Evolutionary conservation across 169 alveolate genomes (phyloP), one percentile per base, ranked within the genome.

Genomic region (Plasmodium adleri): DNA sequence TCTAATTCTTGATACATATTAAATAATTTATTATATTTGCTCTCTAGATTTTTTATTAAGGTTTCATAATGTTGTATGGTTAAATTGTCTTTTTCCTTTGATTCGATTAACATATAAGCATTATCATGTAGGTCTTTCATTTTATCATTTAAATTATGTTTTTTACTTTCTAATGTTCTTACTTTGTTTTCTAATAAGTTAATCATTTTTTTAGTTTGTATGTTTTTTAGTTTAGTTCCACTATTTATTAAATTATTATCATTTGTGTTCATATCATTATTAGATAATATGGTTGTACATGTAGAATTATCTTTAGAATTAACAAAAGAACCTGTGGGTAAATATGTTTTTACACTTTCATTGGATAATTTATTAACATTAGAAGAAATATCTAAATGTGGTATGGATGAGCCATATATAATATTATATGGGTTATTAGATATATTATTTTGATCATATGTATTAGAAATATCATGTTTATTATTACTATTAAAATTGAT

Each of bases 1-100:
- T 80, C 90, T 60, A 80, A 72, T 62, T 80, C 90, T 62, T 80
- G 90, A 80, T 80, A 80, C 90, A 80, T 80, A 62, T 80, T 80
- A 80, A 80, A 80, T 3, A 80, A 59, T 56, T 80, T 80, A 47
- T 80, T 80, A 67, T 80, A 80, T 80, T 80, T 80, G 7, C 73
- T 39, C 49, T 80, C 83, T 72, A 80, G 52, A 26, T 80, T 80
- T 80, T 80, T 66, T 80, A 80, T 80, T 67, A 80, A 32, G 20
- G 66, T 15, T 80, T 80, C 90, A 71, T 80, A 80, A 56, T 80
- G 90, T 26, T 80, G 90, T 1, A 80, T 80, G 10, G 90, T 67
- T 80, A 80, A 59, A 24, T 80, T 67, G 59, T 80, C 90, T 71
- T 49, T 80, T 54, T 80, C 73, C 24, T 80, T 71, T 26, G 64